phyloP scores from a whole-genome alignment of 305 asterid genomes.

The Rubia peregrina region DNA sequence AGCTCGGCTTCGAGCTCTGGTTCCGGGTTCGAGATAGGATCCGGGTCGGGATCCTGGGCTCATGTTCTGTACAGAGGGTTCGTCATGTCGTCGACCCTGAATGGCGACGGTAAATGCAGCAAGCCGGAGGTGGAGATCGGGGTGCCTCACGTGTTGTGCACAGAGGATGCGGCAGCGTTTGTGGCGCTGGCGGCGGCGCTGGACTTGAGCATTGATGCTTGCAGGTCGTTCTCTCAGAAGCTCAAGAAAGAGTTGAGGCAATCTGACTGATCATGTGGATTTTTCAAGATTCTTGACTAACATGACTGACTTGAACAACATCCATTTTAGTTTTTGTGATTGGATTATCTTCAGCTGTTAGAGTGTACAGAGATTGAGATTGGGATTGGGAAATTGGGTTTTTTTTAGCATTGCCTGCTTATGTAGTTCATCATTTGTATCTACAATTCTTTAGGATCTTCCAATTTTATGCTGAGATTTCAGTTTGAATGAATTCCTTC shows the following conservation, averaged over 20 bases:
- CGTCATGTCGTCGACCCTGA: constrained; percentile 79
- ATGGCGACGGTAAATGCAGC: constrained; percentile 54
- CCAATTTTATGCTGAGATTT: constrained; percentile 2
- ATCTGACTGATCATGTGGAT: constrained; percentile 20
- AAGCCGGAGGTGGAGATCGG: constrained; percentile 88
- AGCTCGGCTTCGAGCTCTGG: constrained; percentile 58
- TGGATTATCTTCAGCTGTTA: constrained; percentile 1
- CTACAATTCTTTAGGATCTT: constrained; percentile 26
- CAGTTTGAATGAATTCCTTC: neutral
- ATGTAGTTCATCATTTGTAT: constrained; percentile 22
- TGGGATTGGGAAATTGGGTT: neutral
- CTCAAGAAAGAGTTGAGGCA: constrained; percentile 77
- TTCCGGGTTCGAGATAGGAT: constrained; percentile 31
- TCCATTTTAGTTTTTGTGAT: neutral
- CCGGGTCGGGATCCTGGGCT: constrained; percentile 83
- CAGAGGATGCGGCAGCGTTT: constrained; percentile 92
- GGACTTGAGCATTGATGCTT: constrained; percentile 91
- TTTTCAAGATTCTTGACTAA: neutral
- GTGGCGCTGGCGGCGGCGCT: constrained; percentile 93
- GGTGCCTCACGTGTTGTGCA: constrained; percentile 79
- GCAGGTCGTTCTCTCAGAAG: constrained; percentile 58
- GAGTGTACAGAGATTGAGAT: constrained; percentile 52
- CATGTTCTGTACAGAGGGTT: constrained; percentile 65
- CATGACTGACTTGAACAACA: neutral
- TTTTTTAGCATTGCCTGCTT: constrained; percentile 1